Percentiles rank a stretch among this genome's conserved stretches.
These are phyloP conservation scores for Fragaria vesca DNA, from an alignment of 306 rosid genomes.

Conservation along the genomic window DNA sequence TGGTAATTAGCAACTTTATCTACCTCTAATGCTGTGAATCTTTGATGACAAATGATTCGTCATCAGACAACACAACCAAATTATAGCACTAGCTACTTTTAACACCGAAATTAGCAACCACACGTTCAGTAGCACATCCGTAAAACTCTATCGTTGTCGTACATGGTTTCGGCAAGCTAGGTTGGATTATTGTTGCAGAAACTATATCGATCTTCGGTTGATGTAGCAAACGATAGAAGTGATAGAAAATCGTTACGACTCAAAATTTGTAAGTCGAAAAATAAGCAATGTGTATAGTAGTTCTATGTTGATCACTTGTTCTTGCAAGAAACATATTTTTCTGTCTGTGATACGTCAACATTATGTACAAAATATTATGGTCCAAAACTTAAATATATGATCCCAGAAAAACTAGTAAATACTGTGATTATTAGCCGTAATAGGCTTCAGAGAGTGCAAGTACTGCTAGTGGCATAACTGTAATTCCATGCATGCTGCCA, in stretches of 20 bases:
- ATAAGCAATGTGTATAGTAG: background rate
- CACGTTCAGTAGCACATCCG: too few relatives aligned
- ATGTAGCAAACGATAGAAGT: background rate
- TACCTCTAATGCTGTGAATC: background rate
- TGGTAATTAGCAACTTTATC: background rate
- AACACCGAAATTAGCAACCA: background rate
- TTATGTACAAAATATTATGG: too few relatives aligned
- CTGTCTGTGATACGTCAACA: too few relatives aligned
- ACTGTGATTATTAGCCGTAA: background rate
- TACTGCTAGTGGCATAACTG: background rate
- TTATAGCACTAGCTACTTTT: too few relatives aligned
- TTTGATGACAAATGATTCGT: background rate
- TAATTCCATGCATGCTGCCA: background rate
- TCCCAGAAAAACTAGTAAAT: background rate
- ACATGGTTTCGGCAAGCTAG: too few relatives aligned
- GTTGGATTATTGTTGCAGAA: too few relatives aligned
- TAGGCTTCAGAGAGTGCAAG: background rate
- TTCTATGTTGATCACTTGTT: too few relatives aligned
- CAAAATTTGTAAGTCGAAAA: background rate
- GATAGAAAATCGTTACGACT: background rate
- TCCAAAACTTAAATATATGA: background rate
- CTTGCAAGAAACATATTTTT: too few relatives aligned
- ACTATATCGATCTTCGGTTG: background rate
- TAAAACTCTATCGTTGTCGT: too few relatives aligned
- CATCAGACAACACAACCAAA: background rate